Evolutionary conservation across 345 rosid species (phyloP).

Genomic region (Brassica cretica): DNA sequence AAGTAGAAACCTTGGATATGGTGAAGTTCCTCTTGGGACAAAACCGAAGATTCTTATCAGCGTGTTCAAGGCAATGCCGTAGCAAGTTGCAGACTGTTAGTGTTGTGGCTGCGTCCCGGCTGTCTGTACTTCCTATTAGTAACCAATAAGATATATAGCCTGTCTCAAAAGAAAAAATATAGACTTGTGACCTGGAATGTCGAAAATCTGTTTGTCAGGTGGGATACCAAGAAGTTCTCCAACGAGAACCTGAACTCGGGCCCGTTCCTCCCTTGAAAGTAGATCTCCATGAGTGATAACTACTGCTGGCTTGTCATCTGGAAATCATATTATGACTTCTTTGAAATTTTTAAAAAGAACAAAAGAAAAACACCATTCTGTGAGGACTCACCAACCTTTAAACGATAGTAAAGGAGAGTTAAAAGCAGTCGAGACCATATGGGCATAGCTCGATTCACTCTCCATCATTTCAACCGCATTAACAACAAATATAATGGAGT

Average conservation of each 20-base stretch:
- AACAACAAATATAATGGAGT: conserved; percentile 69
- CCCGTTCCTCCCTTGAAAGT: conserved; percentile 58
- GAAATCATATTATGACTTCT: conserved; percentile 20
- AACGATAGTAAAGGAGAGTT: conserved; percentile 63
- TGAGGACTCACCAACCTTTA: conserved; percentile 50
- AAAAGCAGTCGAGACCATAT: conserved; percentile 48
- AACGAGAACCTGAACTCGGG: conserved; percentile 49
- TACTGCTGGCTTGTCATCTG: conserved; percentile 82
- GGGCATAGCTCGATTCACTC: conserved; percentile 35
- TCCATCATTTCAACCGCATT: conserved; percentile 56
- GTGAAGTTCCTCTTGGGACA: conserved; percentile 40
- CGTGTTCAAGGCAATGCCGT: conserved; percentile 73
- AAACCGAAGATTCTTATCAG: conserved; percentile 59
- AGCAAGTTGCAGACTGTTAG: conserved; percentile 59
- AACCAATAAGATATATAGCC: neutral
- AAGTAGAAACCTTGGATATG: conserved; percentile 44
- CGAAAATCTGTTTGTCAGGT: conserved; percentile 70
- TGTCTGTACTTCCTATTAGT: conserved; percentile 44
- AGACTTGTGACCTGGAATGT: conserved; percentile 64
- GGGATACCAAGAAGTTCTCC: conserved; percentile 77
- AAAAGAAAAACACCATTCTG: neutral
- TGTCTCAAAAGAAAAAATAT: neutral
- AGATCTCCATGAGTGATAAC: conserved; percentile 83
- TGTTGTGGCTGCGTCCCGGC: conserved; percentile 51
- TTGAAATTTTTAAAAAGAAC: neutral